Conservation (phyloP, 1,139 yeast species). For the Yamadazyma atlantica region DNA sequence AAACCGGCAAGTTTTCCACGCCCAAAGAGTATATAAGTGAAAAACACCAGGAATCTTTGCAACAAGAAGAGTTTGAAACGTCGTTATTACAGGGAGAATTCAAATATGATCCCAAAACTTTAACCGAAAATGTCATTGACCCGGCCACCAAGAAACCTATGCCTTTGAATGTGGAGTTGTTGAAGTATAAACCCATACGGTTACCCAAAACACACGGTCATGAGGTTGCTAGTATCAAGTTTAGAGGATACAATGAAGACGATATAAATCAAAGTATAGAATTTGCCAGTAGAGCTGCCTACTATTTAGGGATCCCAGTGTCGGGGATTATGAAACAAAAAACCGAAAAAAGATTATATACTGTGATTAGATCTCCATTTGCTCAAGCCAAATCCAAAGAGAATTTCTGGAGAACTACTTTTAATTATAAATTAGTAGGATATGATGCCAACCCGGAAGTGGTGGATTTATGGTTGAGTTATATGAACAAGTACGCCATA, state of each 20-base stretch:
- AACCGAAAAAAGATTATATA: conserved; percentile 77
- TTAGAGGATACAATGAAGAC: conserved; percentile 71
- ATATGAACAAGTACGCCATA: conserved; percentile 72
- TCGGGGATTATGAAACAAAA: conserved; percentile 53
- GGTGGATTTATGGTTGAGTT: conserved; percentile 79
- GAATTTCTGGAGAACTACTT: conserved; percentile 88
- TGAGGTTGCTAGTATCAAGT: conserved; percentile 65
- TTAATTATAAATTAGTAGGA: conserved; percentile 67
- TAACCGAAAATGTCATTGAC: conserved; percentile 32
- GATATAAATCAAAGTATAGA: conserved; percentile 77
- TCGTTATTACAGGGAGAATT: conserved; percentile 30
- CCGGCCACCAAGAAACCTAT: conserved; percentile 48
- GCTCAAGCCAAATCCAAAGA: conserved; percentile 94
- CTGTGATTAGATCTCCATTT: conserved; percentile 90
- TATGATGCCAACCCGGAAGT: conserved; percentile 88
- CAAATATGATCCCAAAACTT: conserved; percentile 42
- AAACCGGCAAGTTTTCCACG: conserved; percentile 8
- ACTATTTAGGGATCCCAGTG: conserved; percentile 84
- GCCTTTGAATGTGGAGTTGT: conserved; percentile 81
- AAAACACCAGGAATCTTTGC: conserved; percentile 25
- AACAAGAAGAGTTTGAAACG: conserved; percentile 29
- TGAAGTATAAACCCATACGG: conserved; percentile 78
- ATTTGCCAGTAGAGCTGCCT: conserved; percentile 88
- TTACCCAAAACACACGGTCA: conserved; percentile 70
- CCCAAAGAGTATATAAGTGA: conserved; percentile 34